Percentiles rank a stretch among this genome's conserved stretches.
Evolutionary conservation across 2,329 filamentous ascomycete genomes (phyloP).

Genomic region (Aspergillus ochraceus): DNA sequence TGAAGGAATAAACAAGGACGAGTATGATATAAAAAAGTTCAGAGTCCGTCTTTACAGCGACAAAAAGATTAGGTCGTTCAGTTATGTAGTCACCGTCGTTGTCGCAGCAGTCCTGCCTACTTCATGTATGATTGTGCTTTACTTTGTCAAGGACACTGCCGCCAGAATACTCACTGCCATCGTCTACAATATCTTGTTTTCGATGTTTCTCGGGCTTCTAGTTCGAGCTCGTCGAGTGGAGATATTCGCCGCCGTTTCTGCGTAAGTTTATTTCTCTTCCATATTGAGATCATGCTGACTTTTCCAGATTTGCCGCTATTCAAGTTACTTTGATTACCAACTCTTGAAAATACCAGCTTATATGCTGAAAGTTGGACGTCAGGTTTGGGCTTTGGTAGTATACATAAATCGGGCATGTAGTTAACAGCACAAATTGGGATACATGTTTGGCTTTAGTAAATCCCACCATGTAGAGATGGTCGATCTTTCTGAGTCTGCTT

Average conservation of each 20-base stretch:
- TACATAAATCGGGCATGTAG: too few relatives aligned
- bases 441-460: not conserved
- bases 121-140: conserved; percentile 10
- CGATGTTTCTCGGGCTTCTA: conserved; percentile 8
- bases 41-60: conserved; percentile 1
- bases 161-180: conserved; percentile 5
- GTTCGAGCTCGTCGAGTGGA: conserved; percentile 13
- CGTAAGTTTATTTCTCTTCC: conserved; percentile 6
- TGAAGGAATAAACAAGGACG: not conserved
- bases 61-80: conserved; percentile 3
- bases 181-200: conserved; percentile 14
- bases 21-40: not conserved
- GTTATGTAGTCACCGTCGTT: conserved; percentile 2
- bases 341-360: not conserved
- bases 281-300: not conserved
- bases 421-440: too few relatives aligned
- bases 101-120: conserved; percentile 6
- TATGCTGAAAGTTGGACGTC: too few relatives aligned
- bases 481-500: not conserved
- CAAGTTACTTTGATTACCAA: conserved; percentile 15
- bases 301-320: conserved; percentile 12
- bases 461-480: not conserved
- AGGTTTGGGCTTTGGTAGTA: too few relatives aligned
- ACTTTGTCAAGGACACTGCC: conserved; percentile 4
- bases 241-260: conserved; percentile 12